A percentile compares a stretch with the other conserved stretches of the same genome.
These are phyloP conservation scores for Diplodia intermedia DNA, from an alignment of 2,329 filamentous ascomycete species.

Conservation along the genomic window DNA sequence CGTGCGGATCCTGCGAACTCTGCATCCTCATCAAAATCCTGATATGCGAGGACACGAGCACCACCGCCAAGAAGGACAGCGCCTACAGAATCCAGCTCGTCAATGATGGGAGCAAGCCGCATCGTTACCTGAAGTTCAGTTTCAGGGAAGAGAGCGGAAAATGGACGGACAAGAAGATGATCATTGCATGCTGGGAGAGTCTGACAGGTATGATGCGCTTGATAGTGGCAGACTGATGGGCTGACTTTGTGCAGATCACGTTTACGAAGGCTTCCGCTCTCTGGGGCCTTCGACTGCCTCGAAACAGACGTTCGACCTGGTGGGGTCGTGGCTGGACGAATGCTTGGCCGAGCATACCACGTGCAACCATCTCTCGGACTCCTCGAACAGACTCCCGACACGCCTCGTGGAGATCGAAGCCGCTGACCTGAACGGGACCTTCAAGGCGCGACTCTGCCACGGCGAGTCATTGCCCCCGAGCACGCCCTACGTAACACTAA, in stretches of 20 bases:
- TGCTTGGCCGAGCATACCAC: conserved; percentile 10
- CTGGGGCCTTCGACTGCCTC: conserved; percentile 10
- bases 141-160: not conserved
- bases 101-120: not conserved
- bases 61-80: not conserved
- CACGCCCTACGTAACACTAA: not conserved
- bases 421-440: not conserved
- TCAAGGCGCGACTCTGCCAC: not conserved
- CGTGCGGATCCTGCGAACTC: not conserved
- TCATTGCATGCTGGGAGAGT: conserved; percentile 9
- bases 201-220: not conserved
- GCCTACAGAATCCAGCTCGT: conserved; percentile 4
- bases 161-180: conserved; percentile 18
- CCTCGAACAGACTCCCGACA: not conserved
- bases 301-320: conserved; percentile 4
- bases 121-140: conserved; percentile 12
- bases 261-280: not conserved
- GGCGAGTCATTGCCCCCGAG: not conserved
- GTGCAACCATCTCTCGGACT: not conserved
- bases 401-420: conserved; percentile 3
- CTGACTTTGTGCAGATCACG: not conserved
- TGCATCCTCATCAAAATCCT: conserved; percentile 8
- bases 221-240: not conserved
- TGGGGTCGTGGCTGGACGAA: not conserved
- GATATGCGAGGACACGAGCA: not conserved